Evolutionary conservation across 192 early-diverging fungal genomes (phyloP).

Genomic region (Dissophora globulifera): DNA sequence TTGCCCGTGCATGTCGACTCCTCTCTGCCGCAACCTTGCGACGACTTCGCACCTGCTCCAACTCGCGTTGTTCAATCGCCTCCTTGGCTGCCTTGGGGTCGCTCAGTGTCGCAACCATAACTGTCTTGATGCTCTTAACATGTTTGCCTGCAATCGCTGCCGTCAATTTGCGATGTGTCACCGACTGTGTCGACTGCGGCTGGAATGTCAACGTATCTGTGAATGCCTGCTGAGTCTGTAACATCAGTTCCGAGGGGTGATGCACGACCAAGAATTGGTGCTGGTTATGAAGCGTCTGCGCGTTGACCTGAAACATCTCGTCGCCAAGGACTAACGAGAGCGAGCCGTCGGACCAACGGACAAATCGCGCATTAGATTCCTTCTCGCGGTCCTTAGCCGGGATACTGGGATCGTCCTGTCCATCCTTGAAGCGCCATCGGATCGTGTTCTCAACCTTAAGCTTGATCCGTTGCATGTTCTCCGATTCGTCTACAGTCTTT

Average conservation of each 20-base stretch:
- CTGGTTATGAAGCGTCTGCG: slow-evolving; percentile 60
- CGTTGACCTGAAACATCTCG: slow-evolving; percentile 76
- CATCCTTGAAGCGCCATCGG: slow-evolving; percentile 72
- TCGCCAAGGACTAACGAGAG: slow-evolving; percentile 78
- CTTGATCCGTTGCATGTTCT: slow-evolving; percentile 52
- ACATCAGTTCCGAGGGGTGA: slow-evolving; percentile 61
- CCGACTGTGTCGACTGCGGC: slow-evolving; percentile 65
- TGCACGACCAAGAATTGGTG: slow-evolving; percentile 72
- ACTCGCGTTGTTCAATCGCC: slow-evolving; percentile 63
- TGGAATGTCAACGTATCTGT: slow-evolving; percentile 72
- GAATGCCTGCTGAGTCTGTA: slow-evolving; percentile 76
- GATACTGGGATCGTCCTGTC: slow-evolving; percentile 51
- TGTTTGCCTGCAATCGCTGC: slow-evolving; percentile 74
- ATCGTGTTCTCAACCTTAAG: slow-evolving; percentile 77
- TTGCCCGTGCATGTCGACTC: slow-evolving; percentile 58
- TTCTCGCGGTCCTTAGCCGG: slow-evolving; percentile 53
- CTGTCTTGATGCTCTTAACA: slow-evolving; percentile 70
- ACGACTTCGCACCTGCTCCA: slow-evolving; percentile 63
- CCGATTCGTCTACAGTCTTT: slow-evolving; percentile 53
- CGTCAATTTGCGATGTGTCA: slow-evolving; percentile 74
- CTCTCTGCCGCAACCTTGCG: slow-evolving; percentile 63
- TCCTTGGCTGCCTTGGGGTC: slow-evolving; percentile 76
- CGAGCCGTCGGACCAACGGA: slow-evolving; percentile 82
- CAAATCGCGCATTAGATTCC: slow-evolving; percentile 80
- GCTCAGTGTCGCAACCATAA: slow-evolving; percentile 68